phyloP scores from a whole-genome alignment of 2,329 filamentous ascomycete species.

The Domatiomyces globalis region DNA sequence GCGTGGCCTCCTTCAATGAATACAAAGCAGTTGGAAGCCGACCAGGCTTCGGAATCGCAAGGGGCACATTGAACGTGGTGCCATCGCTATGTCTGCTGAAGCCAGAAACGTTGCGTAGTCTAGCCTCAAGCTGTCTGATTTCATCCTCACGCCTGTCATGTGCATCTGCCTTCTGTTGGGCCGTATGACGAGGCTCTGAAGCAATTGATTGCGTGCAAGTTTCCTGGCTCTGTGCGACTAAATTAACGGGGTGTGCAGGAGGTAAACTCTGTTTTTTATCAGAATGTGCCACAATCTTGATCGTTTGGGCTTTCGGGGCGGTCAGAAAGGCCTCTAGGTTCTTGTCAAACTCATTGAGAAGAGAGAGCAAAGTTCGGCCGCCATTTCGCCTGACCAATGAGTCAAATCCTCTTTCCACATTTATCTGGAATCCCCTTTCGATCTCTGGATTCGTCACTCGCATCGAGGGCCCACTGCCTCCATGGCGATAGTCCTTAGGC shows the following conservation, averaged over 20 bases:
- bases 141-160: slow-evolving; percentile 51
- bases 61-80: slow-evolving; percentile 53
- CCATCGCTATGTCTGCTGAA: slow-evolving; percentile 59
- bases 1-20: slow-evolving; percentile 47
- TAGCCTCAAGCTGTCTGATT: slow-evolving; percentile 57
- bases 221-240: background rate
- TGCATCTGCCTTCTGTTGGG: slow-evolving; percentile 48
- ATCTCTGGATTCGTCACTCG: slow-evolving; percentile 56
- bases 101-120: slow-evolving; percentile 52
- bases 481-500: slow-evolving; percentile 48
- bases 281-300: slow-evolving; percentile 53
- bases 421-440: slow-evolving; percentile 57
- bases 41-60: slow-evolving; percentile 49
- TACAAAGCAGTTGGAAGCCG: slow-evolving; percentile 50
- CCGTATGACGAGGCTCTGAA: slow-evolving; percentile 10
- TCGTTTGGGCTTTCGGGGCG: slow-evolving; percentile 55
- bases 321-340: slow-evolving; percentile 56
- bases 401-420: slow-evolving; percentile 62
- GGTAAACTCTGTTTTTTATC: slow-evolving; percentile 25
- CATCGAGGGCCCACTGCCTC: slow-evolving; percentile 39
- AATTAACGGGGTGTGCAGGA: background rate
- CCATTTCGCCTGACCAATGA: slow-evolving; percentile 42
- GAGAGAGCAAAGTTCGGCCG: slow-evolving; percentile 46
- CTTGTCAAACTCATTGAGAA: slow-evolving; percentile 58
- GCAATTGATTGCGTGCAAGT: background rate